Percentiles rank a stretch among this genome's conserved stretches.
These are phyloP conservation scores for Globisporangium solare DNA, from an alignment of 352 stramenopile genomes.

Conservation along the genomic window DNA sequence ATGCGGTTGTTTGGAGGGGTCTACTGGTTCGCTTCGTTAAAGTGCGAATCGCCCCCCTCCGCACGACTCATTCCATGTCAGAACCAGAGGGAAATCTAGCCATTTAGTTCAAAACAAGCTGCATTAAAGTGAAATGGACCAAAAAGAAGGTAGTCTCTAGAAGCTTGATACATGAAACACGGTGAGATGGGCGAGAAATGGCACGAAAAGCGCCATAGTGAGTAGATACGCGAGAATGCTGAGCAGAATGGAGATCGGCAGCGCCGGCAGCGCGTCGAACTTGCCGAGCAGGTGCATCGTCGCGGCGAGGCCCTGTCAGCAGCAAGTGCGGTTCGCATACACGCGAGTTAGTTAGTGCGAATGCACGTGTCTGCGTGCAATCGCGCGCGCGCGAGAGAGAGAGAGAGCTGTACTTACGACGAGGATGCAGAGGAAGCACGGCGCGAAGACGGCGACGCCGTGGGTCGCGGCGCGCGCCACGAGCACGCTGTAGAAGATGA, in stretches of 20 bases:
- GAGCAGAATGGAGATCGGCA: constrained; percentile 95
- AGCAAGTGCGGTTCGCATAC: no score
- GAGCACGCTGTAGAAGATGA: constrained; percentile 98
- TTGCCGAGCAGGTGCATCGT: constrained; percentile 93
- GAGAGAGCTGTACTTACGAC: constrained; percentile 43
- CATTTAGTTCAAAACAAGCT: constrained; percentile 11
- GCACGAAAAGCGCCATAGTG: constrained; percentile 23
- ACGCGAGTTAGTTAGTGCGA: background rate
- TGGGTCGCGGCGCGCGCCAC: constrained; percentile 89
- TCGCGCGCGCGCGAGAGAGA: no score
- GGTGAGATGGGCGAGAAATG: constrained; percentile 30
- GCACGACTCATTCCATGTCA: background rate
- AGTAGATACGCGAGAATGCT: constrained; percentile 51
- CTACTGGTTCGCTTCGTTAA: background rate
- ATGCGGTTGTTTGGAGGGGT: background rate
- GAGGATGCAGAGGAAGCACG: constrained; percentile 91
- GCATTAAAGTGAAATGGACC: background rate
- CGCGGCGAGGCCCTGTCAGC: constrained; percentile 59
- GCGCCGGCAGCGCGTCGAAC: constrained; percentile 90
- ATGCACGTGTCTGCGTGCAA: background rate
- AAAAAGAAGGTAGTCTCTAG: background rate
- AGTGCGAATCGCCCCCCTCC: constrained; percentile 17
- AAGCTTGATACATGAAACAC: constrained; percentile 6
- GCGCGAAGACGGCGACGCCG: constrained; percentile 89
- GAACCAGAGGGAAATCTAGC: no score